Percentiles rank a stretch among this genome's conserved stretches.
Conservation (phyloP, 805 yeast species). For the Kodamaea nitidulidarum region DNA sequence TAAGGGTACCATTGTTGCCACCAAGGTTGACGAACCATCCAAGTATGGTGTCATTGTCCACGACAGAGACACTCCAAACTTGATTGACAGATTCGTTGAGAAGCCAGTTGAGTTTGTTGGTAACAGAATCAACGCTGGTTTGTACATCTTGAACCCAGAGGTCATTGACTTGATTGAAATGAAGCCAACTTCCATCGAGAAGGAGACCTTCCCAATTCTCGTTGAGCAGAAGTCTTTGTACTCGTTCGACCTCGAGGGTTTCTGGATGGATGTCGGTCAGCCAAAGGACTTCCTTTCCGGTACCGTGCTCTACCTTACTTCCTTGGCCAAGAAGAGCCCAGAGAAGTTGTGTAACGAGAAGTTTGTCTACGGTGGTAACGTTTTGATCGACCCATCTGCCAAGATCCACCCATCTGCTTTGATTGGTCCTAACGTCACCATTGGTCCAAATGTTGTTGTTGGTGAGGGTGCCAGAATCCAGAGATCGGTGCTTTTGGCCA, state of each 20-base stretch:
- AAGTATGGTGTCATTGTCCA: conserved; percentile 99
- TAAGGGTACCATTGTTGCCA: conserved; percentile 97
- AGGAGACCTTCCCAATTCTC: conserved; percentile 97
- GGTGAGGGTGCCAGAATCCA: conserved; percentile 99
- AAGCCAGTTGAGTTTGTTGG: conserved; percentile 99
- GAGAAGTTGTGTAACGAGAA: conserved; percentile 62
- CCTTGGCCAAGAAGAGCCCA: conserved; percentile 78
- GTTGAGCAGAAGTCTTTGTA: conserved; percentile 85
- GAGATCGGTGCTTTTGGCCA: conserved; percentile 87
- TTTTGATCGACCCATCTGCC: conserved; percentile 91
- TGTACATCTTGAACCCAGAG: conserved; percentile 95
- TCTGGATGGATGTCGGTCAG: conserved; percentile 99
- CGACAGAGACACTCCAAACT: conserved; percentile 90
- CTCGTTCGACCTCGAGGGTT: conserved; percentile 97
- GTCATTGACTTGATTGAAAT: conserved; percentile 95
- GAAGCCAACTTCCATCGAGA: conserved; percentile 98
- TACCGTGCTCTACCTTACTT: conserved; percentile 84
- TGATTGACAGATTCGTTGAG: conserved; percentile 98
- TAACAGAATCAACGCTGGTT: conserved; percentile 99
- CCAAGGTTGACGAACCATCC: conserved; percentile 99
- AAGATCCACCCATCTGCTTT: conserved; percentile 87
- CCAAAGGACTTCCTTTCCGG: conserved; percentile 99
- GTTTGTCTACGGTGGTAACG: conserved; percentile 86
- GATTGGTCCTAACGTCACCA: conserved; percentile 96
- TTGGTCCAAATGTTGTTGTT: conserved; percentile 92